Conservation (phyloP, 2,329 filamentous ascomycete genomes). For the Teratosphaeria pseudoeucalypti region DNA sequence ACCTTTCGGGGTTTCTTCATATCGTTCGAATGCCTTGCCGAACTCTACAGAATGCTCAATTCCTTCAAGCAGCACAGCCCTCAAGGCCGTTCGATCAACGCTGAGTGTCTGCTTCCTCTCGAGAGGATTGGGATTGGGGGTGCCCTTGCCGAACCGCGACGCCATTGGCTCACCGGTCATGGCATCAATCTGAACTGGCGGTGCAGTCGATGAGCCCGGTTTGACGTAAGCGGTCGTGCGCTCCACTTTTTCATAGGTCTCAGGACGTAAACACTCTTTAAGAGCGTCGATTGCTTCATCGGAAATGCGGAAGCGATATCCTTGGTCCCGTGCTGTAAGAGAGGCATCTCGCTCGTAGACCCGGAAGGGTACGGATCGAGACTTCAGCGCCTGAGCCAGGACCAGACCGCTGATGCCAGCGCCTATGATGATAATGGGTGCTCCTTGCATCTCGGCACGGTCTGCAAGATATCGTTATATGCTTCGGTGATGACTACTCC, state of each 20-base stretch:
- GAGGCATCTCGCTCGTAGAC: constrained; percentile 12
- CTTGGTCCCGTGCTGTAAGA: constrained; percentile 10
- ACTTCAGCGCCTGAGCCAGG: constrained; percentile 19
- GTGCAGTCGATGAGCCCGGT: background rate
- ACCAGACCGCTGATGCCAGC: constrained; percentile 18
- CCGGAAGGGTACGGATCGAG: constrained; percentile 9
- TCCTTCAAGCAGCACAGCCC: background rate
- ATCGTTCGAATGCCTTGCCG: background rate
- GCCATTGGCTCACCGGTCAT: background rate
- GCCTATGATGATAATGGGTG: constrained; percentile 17
- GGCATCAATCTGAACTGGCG: background rate
- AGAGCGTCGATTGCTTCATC: constrained; percentile 8
- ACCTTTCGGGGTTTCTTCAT: background rate
- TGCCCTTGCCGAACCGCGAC: background rate
- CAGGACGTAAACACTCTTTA: constrained; percentile 1
- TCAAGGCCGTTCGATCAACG: background rate
- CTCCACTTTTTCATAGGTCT: background rate
- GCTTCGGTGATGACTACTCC: background rate
- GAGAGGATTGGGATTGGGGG: background rate
- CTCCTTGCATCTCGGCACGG: background rate
- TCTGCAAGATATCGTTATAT: background rate
- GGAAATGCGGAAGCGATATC: constrained; percentile 12
- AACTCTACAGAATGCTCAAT: background rate
- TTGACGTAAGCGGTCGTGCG: background rate
- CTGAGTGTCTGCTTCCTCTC: background rate